Evolutionary conservation across 1,139 yeast genomes (phyloP), one percentile per base, ranked within the genome.

Genomic region (Petasospora fabianii): DNA sequence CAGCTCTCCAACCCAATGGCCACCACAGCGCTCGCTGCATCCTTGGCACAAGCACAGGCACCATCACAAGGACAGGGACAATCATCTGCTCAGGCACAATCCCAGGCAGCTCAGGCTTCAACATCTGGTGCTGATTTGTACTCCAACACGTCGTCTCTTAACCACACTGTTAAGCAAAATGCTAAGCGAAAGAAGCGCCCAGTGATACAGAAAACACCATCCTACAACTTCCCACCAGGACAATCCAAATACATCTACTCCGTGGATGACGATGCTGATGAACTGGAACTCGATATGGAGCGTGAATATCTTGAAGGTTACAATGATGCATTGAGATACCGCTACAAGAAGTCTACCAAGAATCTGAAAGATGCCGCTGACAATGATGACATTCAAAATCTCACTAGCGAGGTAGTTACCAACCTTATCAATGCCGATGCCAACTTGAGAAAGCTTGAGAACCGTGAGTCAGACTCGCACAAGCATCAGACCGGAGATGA

Each of bases 191-290:
- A 52, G 45, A 54, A 55, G 34, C 44, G 48, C n/a, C 56, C 56
- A 1, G 36, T 21, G 7, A 14, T 49, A 3, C 50, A 44, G 30
- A 43, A 48, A 33, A 44, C 47, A 5, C 54, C 50, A 3, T 50
- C 55, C 7, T 44, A 49, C 37, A 42, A 41, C 36, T 44, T 44
- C 10, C 10, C 39, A 15, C 37, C 37, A 6, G 41, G 35, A 13
- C 22, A 32, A 15, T 49, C 55, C 22, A 58, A 55, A 32, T 56
- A 66, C 32, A 58, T 82, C 3, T 83, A 77, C 54, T 77, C 84
- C 20, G 92, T 84, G 0, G 95, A 85, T 58, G 95, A 85, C 57
- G 86, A 81, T 51, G 82, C 77, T 30, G 75, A 71, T 35, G 84
- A 77, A 43, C 65, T 75, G 11, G 80, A 75, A 45, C 73, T 72